Evolutionary conservation across 192 early-diverging fungal species (phyloP).

Genomic region (Spinellus fusiger): DNA sequence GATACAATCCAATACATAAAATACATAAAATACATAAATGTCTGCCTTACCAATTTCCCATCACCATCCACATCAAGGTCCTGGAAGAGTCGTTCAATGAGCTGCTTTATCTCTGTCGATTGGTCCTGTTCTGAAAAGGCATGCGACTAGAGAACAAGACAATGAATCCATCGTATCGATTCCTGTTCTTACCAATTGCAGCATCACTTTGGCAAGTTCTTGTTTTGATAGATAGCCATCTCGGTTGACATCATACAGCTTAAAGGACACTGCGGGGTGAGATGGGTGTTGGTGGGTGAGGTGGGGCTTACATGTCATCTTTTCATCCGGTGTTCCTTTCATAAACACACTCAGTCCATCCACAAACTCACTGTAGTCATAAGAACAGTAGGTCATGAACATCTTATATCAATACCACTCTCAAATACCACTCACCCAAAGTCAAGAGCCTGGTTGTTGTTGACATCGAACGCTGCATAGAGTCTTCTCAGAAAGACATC

Average conservation of each 20-base stretch:
- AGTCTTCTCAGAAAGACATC: conserved; percentile 72
- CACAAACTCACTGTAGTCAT: conserved; percentile 43
- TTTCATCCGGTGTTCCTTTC: conserved; percentile 69
- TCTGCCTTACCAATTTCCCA: conserved; percentile 53
- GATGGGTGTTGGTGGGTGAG: neutral
- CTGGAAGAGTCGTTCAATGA: conserved; percentile 67
- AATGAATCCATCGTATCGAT: neutral
- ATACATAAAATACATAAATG: no score
- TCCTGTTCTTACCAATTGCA: conserved; percentile 55
- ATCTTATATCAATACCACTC: neutral
- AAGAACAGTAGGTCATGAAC: conserved; percentile 2
- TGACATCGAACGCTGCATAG: conserved; percentile 73
- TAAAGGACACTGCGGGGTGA: conserved; percentile 59
- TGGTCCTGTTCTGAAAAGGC: conserved; percentile 62
- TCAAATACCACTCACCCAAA: conserved; percentile 40
- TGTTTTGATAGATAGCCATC: conserved; percentile 66
- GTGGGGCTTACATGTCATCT: conserved; percentile 11
- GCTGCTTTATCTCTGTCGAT: conserved; percentile 48
- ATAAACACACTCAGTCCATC: conserved; percentile 70
- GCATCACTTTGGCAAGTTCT: conserved; percentile 65
- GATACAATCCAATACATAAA: no score
- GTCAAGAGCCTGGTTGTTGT: conserved; percentile 58
- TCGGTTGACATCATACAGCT: conserved; percentile 72
- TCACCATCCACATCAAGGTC: conserved; percentile 80
- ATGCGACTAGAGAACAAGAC: neutral